Percentiles rank a stretch among this genome's conserved stretches.
Evolutionary conservation across 2,329 filamentous ascomycete genomes (phyloP).

Genomic region (Penicillium sp.): DNA sequence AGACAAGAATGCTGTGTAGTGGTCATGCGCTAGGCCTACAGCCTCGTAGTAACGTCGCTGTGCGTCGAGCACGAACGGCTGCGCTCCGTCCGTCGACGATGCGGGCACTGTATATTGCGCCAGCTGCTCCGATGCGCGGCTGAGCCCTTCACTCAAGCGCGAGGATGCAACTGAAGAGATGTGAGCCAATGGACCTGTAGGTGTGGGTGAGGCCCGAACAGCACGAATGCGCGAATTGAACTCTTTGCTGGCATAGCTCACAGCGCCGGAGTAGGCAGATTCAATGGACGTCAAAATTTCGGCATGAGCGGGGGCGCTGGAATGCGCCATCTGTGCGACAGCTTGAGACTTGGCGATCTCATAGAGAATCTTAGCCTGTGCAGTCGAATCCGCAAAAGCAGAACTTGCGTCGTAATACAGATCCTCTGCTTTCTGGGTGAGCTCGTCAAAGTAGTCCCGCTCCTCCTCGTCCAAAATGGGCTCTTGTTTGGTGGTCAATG

Average conservation of each 20-base stretch:
- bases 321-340: constrained; percentile 63
- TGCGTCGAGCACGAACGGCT: constrained; percentile 54
- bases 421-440: constrained; percentile 49
- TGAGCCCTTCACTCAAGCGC: constrained; percentile 63
- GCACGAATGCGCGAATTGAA: constrained; percentile 12
- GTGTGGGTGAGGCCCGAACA: constrained; percentile 49
- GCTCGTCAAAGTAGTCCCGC: constrained; percentile 42
- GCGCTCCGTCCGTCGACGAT: constrained; percentile 53
- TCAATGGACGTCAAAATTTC: constrained; percentile 36
- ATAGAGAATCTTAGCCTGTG: constrained; percentile 62
- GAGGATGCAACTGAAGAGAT: constrained; percentile 65
- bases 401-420: constrained; percentile 47
- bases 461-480: constrained; percentile 43
- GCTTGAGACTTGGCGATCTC: constrained; percentile 62
- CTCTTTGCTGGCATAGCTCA: constrained; percentile 18
- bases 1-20: constrained; percentile 68
- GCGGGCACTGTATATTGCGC: constrained; percentile 60
- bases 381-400: constrained; percentile 50
- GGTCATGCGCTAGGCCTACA: constrained; percentile 69
- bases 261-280: constrained; percentile 18
- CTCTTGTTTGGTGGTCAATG: constrained; percentile 12
- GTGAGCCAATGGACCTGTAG: constrained; percentile 45
- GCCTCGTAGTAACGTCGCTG: constrained; percentile 70
- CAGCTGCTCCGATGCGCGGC: constrained; percentile 65
- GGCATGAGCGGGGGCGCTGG: constrained; percentile 43